These are phyloP conservation scores for Ganoderma leucocontextum DNA, from an alignment of 1,284 basidiomycete genomes.

Conservation along the genomic window DNA sequence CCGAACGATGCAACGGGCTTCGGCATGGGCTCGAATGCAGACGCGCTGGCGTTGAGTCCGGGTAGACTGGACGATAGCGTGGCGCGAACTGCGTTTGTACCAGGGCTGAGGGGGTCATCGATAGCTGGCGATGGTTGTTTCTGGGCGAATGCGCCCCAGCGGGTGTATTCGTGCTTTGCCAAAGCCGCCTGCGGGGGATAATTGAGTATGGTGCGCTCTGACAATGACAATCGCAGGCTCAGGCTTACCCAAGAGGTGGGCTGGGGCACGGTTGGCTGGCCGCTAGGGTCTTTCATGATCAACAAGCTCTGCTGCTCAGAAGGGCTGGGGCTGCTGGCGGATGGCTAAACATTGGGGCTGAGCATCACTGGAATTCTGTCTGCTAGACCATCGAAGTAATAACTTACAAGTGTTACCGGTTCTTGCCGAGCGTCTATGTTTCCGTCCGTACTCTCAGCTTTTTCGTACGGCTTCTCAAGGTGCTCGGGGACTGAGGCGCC, in stretches of 20 bases:
- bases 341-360: not conserved
- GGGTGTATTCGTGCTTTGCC: not conserved
- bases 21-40: not conserved
- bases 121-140: not conserved
- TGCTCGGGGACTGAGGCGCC: not conserved
- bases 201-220: not conserved
- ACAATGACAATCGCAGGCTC: not conserved
- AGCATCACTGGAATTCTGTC: not conserved
- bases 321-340: not conserved
- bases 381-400: not conserved
- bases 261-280: not conserved
- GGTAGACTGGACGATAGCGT: not conserved
- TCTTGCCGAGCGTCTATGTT: not conserved
- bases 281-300: not conserved
- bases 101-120: not conserved
- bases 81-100: no score
- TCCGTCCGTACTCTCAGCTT: not conserved
- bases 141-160: not conserved
- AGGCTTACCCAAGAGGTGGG: not conserved
- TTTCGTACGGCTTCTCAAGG: not conserved
- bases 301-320: not conserved
- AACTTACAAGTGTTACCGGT: not conserved
- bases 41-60: conserved; percentile 1
- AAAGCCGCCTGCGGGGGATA: not conserved
- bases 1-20: not conserved